phyloP scores from a whole-genome alignment of 257 asterid genomes.

The Ocimum tenuiflorum region DNA sequence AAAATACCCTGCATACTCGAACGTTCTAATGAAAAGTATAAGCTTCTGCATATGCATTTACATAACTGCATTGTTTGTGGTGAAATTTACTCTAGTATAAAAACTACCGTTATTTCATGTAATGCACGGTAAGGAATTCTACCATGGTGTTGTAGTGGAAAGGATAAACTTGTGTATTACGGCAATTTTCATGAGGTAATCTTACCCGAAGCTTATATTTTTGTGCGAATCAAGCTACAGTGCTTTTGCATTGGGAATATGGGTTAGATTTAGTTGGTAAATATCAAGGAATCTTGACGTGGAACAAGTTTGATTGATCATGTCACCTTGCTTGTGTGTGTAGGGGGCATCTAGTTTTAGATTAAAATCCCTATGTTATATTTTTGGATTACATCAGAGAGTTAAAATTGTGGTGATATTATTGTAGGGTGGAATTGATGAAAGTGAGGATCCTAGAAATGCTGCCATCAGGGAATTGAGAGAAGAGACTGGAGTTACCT shows the following conservation, averaged over 20 bases:
- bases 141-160: not conserved
- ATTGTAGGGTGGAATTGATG: constrained; percentile 84
- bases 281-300: constrained; percentile 1
- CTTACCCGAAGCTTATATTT: not conserved
- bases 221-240: not conserved
- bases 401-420: not conserved
- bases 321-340: not conserved
- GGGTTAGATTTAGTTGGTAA: constrained; percentile 14
- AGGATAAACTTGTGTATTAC: not conserved
- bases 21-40: not conserved
- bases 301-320: not conserved
- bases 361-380: not conserved
- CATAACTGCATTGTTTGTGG: not conserved
- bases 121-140: not conserved
- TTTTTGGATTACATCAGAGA: constrained; percentile 1
- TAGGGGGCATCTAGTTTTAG: not conserved
- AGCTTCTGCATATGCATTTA: not conserved
- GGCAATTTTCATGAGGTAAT: not conserved
- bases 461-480: constrained; percentile 83
- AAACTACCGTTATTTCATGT: not conserved
- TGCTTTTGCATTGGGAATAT: not conserved
- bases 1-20: not conserved
- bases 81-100: not conserved
- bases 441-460: constrained; percentile 63
- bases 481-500: constrained; percentile 93